Percentiles rank a stretch among this genome's conserved stretches.
Conservation (phyloP, 257 asterid species). For the Solanum sitiens region DNA sequence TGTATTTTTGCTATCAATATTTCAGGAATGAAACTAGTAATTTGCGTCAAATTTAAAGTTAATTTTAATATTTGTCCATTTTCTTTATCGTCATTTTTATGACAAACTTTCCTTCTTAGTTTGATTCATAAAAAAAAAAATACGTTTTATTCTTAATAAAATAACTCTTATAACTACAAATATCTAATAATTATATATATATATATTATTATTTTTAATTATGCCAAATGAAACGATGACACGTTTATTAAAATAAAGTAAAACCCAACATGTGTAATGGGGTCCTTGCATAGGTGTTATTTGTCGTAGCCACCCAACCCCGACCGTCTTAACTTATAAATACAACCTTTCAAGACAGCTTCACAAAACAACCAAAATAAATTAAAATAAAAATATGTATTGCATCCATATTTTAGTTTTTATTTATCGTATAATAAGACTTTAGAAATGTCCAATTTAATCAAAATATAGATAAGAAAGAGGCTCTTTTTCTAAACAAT, state of each 20-base stretch:
- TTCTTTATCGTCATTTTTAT: background rate
- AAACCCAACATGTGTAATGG: background rate
- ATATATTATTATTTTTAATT: too few relatives aligned
- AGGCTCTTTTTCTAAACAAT: background rate
- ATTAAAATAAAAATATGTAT: background rate
- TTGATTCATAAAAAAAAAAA: too few relatives aligned
- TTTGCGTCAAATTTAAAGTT: background rate
- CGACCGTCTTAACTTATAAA: background rate
- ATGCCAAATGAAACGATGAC: background rate
- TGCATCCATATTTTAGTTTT: background rate
- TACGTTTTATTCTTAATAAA: background rate
- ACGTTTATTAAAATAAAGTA: background rate
- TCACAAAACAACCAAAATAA: background rate
- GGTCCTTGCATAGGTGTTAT: background rate
- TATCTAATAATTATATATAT: too few relatives aligned
- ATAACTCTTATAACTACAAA: too few relatives aligned
- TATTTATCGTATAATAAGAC: background rate
- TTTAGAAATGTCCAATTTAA: background rate
- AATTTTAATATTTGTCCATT: too few relatives aligned
- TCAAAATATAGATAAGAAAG: background rate
- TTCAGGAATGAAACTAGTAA: background rate
- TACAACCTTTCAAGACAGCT: background rate
- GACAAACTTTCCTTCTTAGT: too few relatives aligned
- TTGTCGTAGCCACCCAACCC: background rate
- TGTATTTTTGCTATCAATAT: fast-evolving